These are phyloP conservation scores for Penicillium hordei DNA, from an alignment of 2,329 filamentous ascomycete genomes.

Conservation along the genomic window DNA sequence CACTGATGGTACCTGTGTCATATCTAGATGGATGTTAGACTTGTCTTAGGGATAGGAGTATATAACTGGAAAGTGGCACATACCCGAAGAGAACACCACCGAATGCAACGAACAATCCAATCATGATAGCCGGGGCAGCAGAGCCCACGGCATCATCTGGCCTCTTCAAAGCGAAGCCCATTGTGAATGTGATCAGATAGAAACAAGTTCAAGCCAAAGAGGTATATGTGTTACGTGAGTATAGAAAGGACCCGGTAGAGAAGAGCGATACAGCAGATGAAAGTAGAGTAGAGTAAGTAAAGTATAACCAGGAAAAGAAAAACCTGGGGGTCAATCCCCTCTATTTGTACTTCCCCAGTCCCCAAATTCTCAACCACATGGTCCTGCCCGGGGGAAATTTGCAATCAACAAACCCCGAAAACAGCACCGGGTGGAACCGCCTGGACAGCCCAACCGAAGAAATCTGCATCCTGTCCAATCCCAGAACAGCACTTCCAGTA, in stretches of 20 bases:
- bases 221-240: neutral
- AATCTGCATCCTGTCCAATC: neutral
- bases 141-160: conserved; percentile 49
- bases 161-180: conserved; percentile 48
- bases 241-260: neutral
- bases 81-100: conserved; percentile 60
- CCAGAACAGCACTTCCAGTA: neutral
- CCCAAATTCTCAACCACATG: conserved; percentile 6
- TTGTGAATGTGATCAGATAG: conserved; percentile 20
- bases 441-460: neutral
- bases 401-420: conserved; percentile 5
- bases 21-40: conserved; percentile 31
- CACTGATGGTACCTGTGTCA: conserved; percentile 57
- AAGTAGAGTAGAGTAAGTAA: neutral
- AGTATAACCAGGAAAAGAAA: neutral
- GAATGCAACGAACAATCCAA: conserved; percentile 60
- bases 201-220: neutral
- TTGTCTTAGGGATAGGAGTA: neutral
- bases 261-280: neutral
- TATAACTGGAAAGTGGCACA: conserved; percentile 17
- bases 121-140: conserved; percentile 51
- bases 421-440: neutral
- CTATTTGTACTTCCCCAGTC: conserved; percentile 11
- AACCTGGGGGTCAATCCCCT: neutral
- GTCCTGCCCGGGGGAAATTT: conserved; percentile 3